Percentiles rank a stretch among this genome's conserved stretches.
Evolutionary conservation across 2,329 filamentous ascomycete species (phyloP).

Genomic region (Cadophora gregata): DNA sequence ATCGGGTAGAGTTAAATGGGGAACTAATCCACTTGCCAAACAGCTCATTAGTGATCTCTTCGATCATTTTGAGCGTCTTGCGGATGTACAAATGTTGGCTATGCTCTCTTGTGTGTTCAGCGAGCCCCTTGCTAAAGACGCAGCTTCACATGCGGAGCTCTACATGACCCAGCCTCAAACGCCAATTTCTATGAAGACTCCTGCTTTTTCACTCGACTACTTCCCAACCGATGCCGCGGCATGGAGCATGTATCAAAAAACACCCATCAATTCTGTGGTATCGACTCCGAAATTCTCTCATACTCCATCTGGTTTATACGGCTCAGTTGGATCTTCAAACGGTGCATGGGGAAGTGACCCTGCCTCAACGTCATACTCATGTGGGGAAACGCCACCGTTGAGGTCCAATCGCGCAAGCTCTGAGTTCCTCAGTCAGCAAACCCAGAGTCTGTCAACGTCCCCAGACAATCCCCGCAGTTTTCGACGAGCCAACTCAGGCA

Average conservation of each 20-base stretch:
- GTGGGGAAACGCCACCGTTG: slow-evolving; percentile 64
- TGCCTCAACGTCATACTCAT: slow-evolving; percentile 63
- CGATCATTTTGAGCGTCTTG: slow-evolving; percentile 64
- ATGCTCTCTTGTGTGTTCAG: slow-evolving; percentile 75
- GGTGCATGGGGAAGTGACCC: slow-evolving; percentile 58
- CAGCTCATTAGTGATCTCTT: slow-evolving; percentile 68
- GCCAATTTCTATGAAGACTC: slow-evolving; percentile 68
- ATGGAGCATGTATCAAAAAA: slow-evolving; percentile 59
- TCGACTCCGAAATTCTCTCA: slow-evolving; percentile 64
- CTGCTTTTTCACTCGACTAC: slow-evolving; percentile 71
- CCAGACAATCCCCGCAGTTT: slow-evolving; percentile 59
- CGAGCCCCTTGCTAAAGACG: slow-evolving; percentile 60
- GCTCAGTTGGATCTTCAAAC: slow-evolving; percentile 64
- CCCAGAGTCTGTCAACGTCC: slow-evolving; percentile 63
- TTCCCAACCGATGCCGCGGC: slow-evolving; percentile 63
- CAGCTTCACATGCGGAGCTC: slow-evolving; percentile 62
- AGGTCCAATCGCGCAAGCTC: slow-evolving; percentile 54
- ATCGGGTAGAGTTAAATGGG: slow-evolving; percentile 70
- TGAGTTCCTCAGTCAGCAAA: slow-evolving; percentile 54
- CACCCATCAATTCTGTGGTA: slow-evolving; percentile 58
- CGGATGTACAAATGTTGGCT: slow-evolving; percentile 73
- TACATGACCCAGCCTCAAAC: slow-evolving; percentile 64
- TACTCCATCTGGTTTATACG: slow-evolving; percentile 60
- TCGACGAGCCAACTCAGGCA: slow-evolving; percentile 59
- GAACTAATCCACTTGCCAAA: slow-evolving; percentile 66